Conservation (phyloP, 805 yeast genomes). For the Ogataea polymorpha region DNA sequence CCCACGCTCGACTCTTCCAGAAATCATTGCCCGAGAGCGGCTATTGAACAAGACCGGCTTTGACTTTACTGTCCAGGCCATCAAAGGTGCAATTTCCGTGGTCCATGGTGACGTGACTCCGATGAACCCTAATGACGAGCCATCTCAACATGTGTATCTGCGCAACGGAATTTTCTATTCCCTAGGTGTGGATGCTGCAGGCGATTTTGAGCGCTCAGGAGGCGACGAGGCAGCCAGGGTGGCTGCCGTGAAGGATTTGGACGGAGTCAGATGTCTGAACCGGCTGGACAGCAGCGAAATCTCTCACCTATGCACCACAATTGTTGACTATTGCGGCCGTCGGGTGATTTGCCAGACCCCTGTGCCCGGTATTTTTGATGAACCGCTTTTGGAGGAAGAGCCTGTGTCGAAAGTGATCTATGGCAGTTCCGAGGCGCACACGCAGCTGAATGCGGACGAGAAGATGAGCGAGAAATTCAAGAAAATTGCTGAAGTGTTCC, state of each 20-base stretch:
- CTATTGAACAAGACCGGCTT: slow-evolving; percentile 64
- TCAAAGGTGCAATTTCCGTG: slow-evolving; percentile 75
- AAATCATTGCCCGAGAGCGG: slow-evolving; percentile 73
- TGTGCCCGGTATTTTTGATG: slow-evolving; percentile 83
- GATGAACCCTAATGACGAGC: slow-evolving; percentile 73
- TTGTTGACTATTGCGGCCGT: slow-evolving; percentile 87
- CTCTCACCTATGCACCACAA: slow-evolving; percentile 72
- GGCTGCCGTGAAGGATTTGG: slow-evolving; percentile 74
- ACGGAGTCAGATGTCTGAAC: slow-evolving; percentile 66
- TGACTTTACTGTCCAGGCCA: slow-evolving; percentile 75
- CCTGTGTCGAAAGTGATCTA: slow-evolving; percentile 14
- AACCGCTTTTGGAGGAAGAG: slow-evolving; percentile 38
- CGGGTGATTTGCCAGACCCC: slow-evolving; percentile 92
- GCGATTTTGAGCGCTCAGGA: slow-evolving; percentile 62
- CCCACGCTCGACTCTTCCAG: slow-evolving; percentile 50
- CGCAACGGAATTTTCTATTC: slow-evolving; percentile 87
- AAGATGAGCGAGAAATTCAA: slow-evolving; percentile 55
- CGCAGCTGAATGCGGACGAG: slow-evolving; percentile 46
- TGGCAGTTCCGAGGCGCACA: slow-evolving; percentile 33
- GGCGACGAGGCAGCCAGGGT: slow-evolving; percentile 86
- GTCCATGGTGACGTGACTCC: slow-evolving; percentile 71
- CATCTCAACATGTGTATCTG: slow-evolving; percentile 62
- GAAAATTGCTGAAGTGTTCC: slow-evolving; percentile 69
- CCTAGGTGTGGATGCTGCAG: slow-evolving; percentile 66
- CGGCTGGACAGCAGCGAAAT: slow-evolving; percentile 60